Evolutionary conservation across 352 stramenopile species (phyloP).

Genomic region (Aphanomyces astaci): DNA sequence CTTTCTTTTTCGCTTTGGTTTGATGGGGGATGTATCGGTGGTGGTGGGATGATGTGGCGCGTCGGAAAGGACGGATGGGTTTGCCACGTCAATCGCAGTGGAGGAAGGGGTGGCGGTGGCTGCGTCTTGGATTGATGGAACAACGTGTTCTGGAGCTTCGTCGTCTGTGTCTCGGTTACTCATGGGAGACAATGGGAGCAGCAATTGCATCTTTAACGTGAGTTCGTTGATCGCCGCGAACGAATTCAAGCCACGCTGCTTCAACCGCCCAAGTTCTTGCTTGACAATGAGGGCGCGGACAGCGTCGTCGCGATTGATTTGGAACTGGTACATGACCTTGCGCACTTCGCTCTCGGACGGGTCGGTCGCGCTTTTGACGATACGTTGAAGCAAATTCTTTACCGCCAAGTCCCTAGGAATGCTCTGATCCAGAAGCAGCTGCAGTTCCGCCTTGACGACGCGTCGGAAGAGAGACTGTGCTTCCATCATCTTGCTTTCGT

Average conservation of each 20-base stretch:
- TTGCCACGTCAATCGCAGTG: not conserved
- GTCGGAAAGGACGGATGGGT: not conserved
- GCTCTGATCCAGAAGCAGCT: slow-evolving; percentile 45
- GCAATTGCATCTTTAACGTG: slow-evolving; percentile 69
- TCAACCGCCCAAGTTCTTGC: slow-evolving; percentile 72
- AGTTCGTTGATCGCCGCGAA: slow-evolving; percentile 80
- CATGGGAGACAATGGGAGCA: slow-evolving; percentile 11
- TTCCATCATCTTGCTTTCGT: slow-evolving; percentile 41
- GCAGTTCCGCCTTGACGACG: slow-evolving; percentile 74
- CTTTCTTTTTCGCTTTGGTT: slow-evolving; percentile 20
- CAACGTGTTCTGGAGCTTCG: not conserved
- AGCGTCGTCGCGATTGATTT: slow-evolving; percentile 81
- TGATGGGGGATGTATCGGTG: slow-evolving; percentile 16
- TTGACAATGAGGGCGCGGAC: slow-evolving; percentile 80
- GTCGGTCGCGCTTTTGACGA: slow-evolving; percentile 56
- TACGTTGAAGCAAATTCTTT: slow-evolving; percentile 60
- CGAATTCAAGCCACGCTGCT: slow-evolving; percentile 64
- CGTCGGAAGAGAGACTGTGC: slow-evolving; percentile 60
- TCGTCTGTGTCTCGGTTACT: not conserved
- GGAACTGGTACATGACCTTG: slow-evolving; percentile 75
- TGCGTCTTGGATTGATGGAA: not conserved
- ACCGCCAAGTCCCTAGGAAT: slow-evolving; percentile 63
- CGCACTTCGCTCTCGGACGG: slow-evolving; percentile 55
- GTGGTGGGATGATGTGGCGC: not conserved
- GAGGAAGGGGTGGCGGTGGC: not conserved